Percentiles rank a stretch among this genome's conserved stretches.
Evolutionary conservation across 2,329 filamentous ascomycete genomes (phyloP).

Genomic region (Penicillium sp.): DNA sequence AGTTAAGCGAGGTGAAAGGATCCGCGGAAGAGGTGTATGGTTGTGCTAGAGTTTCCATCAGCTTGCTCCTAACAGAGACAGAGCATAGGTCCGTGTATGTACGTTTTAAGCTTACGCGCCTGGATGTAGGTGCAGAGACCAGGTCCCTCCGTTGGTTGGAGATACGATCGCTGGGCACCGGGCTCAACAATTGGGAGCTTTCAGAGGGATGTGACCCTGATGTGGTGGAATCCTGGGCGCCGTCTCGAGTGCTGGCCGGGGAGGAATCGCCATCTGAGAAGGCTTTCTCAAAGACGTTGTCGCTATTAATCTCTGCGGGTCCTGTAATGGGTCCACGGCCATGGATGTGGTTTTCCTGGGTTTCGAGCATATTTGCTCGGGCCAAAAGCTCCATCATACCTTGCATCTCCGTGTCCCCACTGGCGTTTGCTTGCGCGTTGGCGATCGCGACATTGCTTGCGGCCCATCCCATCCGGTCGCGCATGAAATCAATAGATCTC

Average conservation of each 20-base stretch:
- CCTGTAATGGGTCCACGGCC: slow-evolving; percentile 71
- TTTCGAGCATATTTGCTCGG: slow-evolving; percentile 73
- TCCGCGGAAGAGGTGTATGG: slow-evolving; percentile 65
- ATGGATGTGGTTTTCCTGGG: slow-evolving; percentile 51
- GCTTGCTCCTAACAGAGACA: slow-evolving; percentile 73
- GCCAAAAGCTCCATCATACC: slow-evolving; percentile 86
- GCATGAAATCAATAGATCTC: slow-evolving; percentile 94
- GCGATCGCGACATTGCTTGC: slow-evolving; percentile 72
- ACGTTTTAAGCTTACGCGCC: slow-evolving; percentile 72
- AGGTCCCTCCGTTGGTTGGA: slow-evolving; percentile 34
- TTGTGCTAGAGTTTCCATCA: slow-evolving; percentile 80
- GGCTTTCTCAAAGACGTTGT: slow-evolving; percentile 81
- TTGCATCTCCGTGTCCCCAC: slow-evolving; percentile 82
- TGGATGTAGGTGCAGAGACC: slow-evolving; percentile 52
- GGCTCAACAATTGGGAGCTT: slow-evolving; percentile 30
- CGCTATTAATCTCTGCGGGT: slow-evolving; percentile 68
- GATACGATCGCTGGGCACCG: slow-evolving; percentile 34
- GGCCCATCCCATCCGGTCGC: slow-evolving; percentile 82
- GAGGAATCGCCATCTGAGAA: slow-evolving; percentile 56
- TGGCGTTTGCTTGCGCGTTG: slow-evolving; percentile 77
- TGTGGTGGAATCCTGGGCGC: slow-evolving; percentile 19
- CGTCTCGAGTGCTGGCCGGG: slow-evolving; percentile 22
- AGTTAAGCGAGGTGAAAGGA: slow-evolving; percentile 39
- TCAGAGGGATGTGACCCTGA: slow-evolving; percentile 21
- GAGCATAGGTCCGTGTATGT: slow-evolving; percentile 82